phyloP scores from a whole-genome alignment of 179 eudicot species.

The Spergularia azorica region DNA sequence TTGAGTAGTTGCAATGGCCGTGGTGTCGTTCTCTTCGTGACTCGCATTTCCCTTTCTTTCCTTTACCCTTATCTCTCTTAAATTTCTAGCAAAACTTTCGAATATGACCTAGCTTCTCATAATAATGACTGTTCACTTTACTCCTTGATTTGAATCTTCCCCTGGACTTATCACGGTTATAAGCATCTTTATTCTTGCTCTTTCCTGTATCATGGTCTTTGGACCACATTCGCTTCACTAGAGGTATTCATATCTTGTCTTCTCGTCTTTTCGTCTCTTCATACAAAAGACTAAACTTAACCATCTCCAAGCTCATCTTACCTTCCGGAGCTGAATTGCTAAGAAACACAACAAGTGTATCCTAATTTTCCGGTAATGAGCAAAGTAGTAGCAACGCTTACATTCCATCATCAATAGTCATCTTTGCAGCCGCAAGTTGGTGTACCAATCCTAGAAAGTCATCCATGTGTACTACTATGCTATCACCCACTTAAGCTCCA shows the following conservation, averaged over 20 bases:
- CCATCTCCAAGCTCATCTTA: not conserved
- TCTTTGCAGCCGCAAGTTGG: conserved; percentile 3
- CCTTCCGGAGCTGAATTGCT: conserved; percentile 19
- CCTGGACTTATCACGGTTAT: conserved; percentile 1
- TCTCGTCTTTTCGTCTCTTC: conserved; percentile 8
- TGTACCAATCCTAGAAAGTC: conserved; percentile 13
- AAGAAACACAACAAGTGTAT: conserved; percentile 22
- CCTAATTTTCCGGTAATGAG: conserved; percentile 27
- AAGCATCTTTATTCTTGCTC: not conserved
- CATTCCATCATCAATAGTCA: conserved; percentile 19
- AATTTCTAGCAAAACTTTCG: not conserved
- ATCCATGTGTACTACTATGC: conserved; percentile 14
- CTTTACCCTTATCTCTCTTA: conserved; percentile 10
- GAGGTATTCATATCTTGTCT: not conserved
- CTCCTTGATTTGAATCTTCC: conserved; percentile 20
- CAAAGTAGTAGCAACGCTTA: conserved; percentile 24
- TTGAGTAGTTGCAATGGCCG: not conserved
- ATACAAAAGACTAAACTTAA: conserved; percentile 15
- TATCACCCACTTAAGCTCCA: conserved; percentile 14
- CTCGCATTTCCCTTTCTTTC: not conserved
- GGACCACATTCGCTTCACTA: not conserved
- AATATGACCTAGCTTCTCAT: conserved; percentile 15
- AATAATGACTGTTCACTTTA: not conserved
- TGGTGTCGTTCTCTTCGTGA: not conserved
- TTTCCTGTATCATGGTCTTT: conserved; percentile 1